Base-by-base conservation (phyloP, 768 basidiomycete species). In the Gyrodon lividus region DNA sequence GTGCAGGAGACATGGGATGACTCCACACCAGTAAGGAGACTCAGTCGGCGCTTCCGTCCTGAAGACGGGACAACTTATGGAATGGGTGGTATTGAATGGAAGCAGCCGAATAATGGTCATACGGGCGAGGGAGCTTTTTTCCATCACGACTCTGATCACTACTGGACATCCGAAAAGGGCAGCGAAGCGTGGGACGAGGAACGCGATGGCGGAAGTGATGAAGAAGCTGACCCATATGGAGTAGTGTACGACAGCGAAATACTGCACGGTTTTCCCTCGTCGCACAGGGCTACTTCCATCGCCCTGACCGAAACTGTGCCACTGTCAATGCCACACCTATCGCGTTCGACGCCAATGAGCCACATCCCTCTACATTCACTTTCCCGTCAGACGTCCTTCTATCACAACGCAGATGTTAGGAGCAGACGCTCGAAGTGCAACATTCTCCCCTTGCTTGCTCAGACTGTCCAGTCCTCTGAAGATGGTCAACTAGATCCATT, bases 381-480 rank as follows among this genome's bases (percentile, higher is more conserved):
- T 19, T 50, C 12, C 26, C 63, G 52, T 20, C 46, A 52, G 12
- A 52, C 58, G 16, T 59, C 55, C 13, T 66, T 68, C 43, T 66
- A 68, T 24, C 31, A 43, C 33, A 34, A 46, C 7, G 26, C 33
- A 16, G 44, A 48, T n/a, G 12, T 37, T 9, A 30, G 24, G 20
- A 30, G 19, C 20, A 48, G 28, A 6, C 49, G 26, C 33, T 35
- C 51, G 1, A 47, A n/a, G 23, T 47, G 22, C 26, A 45, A 13
- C 48, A 44, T 55, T 17, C 39, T 67, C 19, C 60, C 65, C 6
- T 33, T 65, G 33, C 54, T 51, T 14, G 57, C 58, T 14, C 61
- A 57, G 41, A 59, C 56, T 0, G 54, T 64, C 16, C 56, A 53
- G 17, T 42, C 66, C 26, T 46, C 43, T 31, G 19, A 57, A 34